Base-by-base conservation (phyloP, 164 flowering plant species). In the Hamamelis virginiana region DNA sequence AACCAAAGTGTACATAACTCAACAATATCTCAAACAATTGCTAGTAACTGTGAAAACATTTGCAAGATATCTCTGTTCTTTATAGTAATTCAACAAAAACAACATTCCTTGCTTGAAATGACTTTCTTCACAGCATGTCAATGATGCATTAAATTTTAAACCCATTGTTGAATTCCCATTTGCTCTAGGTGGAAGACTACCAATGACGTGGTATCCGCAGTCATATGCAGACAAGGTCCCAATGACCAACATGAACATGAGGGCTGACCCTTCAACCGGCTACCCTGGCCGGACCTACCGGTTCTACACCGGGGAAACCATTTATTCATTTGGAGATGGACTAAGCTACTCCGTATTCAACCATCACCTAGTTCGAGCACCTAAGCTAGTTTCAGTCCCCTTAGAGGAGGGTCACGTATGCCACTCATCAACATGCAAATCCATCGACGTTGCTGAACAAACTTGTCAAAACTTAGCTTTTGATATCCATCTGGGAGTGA, bases 191-290 rank as follows among this genome's bases (percentile, higher is more conserved):
- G 99, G 98, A 72, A 84, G 92, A 76, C 77, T 96, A 55, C 99
- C 99, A 23, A 89, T 92, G 91, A 89, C 99, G 59, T 96, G 99
- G 99, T 96, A 93, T 70, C 98, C 98, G 0, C 91, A 96, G 68
- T 77, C 85, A 11, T 96, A 83, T 46, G 95, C 66, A 19, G 93
- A 91, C 26, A 93, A 86, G 62, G 89, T 96, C 15, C 86, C 91
- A 8, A 96, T 96, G 98, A 91, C 96, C 26, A 85, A 87, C 82
- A 96, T 96, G 99, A 87, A 87, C 82, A 96, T 96, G 99, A 90
- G 99, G 69, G 84, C 97, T 0, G 87, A 92, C 68, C 85, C 92
- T 0, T 64, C 86, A 4, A 92, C 77, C 0, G 97, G 97, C 10
- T 92, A 91, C 77, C 97, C 99, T 0, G 99, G 99, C 5, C 68